Evolutionary conservation across 768 basidiomycete genomes (phyloP).

Genomic region (Termitomyces titanicus): DNA sequence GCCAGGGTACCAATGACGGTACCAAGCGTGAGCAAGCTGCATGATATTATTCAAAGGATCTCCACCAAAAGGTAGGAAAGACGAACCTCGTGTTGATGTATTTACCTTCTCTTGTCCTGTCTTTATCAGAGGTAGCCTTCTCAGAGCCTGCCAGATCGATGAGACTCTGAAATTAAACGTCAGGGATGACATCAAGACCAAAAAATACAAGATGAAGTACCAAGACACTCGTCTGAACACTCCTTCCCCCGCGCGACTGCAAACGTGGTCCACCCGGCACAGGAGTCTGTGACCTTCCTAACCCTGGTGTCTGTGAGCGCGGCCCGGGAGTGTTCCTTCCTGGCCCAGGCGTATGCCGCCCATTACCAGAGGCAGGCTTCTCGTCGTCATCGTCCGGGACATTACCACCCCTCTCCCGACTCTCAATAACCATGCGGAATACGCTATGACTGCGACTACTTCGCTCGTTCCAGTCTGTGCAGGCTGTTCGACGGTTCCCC

Average conservation of each 20-base stretch:
- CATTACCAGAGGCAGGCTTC: slow-evolving; percentile 22
- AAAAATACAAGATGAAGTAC: slow-evolving; percentile 19
- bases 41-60: slow-evolving; percentile 6
- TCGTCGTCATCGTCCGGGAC: slow-evolving; percentile 36
- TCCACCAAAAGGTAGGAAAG: neutral
- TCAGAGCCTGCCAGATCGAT: slow-evolving; percentile 98
- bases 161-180: slow-evolving; percentile 53
- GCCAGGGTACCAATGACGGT: slow-evolving; percentile 90
- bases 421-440: slow-evolving; percentile 90
- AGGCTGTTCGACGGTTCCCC: slow-evolving; percentile 83
- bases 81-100: slow-evolving; percentile 88
- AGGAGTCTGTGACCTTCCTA: slow-evolving; percentile 38
- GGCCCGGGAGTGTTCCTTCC: slow-evolving; percentile 40
- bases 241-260: slow-evolving; percentile 75
- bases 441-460: slow-evolving; percentile 94
- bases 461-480: slow-evolving; percentile 98
- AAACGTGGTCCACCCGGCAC: slow-evolving; percentile 48
- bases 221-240: slow-evolving; percentile 74
- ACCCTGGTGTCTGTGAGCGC: slow-evolving; percentile 41
- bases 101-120: slow-evolving; percentile 92
- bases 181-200: neutral
- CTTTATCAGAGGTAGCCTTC: slow-evolving; percentile 92
- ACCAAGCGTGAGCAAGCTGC: slow-evolving; percentile 85
- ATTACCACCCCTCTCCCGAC: slow-evolving; percentile 55
- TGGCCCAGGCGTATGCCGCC: slow-evolving; percentile 26